Percentiles rank a stretch among this genome's conserved stretches.
Evolutionary conservation across 441 rosid species (phyloP).

Genomic region (Flueggea neowawraea): DNA sequence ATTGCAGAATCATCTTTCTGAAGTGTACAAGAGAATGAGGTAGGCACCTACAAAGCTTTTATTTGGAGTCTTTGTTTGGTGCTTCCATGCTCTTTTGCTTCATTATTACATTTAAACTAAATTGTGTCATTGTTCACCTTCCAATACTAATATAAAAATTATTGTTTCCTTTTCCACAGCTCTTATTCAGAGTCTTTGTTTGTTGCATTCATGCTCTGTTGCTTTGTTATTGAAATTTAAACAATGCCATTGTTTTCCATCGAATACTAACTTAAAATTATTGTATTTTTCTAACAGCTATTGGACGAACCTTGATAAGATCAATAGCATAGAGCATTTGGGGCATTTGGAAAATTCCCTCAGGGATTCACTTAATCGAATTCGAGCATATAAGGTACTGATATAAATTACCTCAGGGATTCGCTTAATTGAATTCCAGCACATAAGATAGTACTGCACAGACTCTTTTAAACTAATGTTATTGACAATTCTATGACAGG

Average conservation of each 20-base stretch:
- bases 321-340: conserved; percentile 45
- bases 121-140: background rate
- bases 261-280: background rate
- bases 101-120: background rate
- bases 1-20: conserved; percentile 57
- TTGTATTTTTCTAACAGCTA: conserved; percentile 35
- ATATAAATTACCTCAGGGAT: background rate
- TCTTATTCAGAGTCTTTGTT: background rate
- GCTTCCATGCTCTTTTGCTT: conserved; percentile 1
- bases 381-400: conserved; percentile 57
- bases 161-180: background rate
- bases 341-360: conserved; percentile 64
- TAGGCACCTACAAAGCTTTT: conserved; percentile 19
- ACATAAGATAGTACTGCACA: background rate
- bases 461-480: background rate
- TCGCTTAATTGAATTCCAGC: too few relatives aligned
- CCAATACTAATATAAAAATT: background rate
- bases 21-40: conserved; percentile 65
- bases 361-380: conserved; percentile 48
- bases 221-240: too few relatives aligned
- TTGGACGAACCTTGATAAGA: conserved; percentile 58
- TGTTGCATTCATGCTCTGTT: background rate
- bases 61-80: background rate
- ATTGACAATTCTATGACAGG: conserved; percentile 36
- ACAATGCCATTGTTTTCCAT: background rate